Conservation (phyloP, 2,329 filamentous ascomycete genomes). For the Calycina marina region DNA sequence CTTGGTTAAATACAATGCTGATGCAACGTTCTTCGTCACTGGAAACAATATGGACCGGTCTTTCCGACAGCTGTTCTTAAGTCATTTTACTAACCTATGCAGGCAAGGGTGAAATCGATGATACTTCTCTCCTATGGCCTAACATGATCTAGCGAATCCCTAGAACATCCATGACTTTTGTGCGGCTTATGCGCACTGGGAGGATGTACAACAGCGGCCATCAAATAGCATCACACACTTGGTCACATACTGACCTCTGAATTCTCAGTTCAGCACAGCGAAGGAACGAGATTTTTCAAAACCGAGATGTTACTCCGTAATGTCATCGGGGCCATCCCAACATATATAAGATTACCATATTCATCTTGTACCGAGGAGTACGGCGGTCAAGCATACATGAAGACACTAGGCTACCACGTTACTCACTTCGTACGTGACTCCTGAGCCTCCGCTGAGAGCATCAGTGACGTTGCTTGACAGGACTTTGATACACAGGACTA, state of each 20-base stretch:
- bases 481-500: constrained; percentile 35
- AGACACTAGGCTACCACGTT: constrained; percentile 30
- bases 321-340: constrained; percentile 36
- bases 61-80: no score
- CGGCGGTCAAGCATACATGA: constrained; percentile 24
- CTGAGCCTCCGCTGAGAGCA: background rate
- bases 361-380: constrained; percentile 27
- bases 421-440: constrained; percentile 28
- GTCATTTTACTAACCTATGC: no score
- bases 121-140: constrained; percentile 29
- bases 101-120: constrained; percentile 38
- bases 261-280: constrained; percentile 27
- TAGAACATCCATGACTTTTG: no score
- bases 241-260: constrained; percentile 34
- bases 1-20: constrained; percentile 42
- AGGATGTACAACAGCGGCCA: constrained; percentile 33
- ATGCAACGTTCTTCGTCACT: constrained; percentile 42
- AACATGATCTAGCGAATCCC: constrained; percentile 16
- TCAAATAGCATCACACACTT: constrained; percentile 43
- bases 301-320: constrained; percentile 40
- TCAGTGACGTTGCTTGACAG: constrained; percentile 1
- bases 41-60: constrained; percentile 36
- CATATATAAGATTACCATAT: constrained; percentile 34
- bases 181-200: no score
- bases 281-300: constrained; percentile 33